These are phyloP conservation scores for Linum trigynum DNA, from an alignment of 345 rosid genomes.

Conservation along the genomic window DNA sequence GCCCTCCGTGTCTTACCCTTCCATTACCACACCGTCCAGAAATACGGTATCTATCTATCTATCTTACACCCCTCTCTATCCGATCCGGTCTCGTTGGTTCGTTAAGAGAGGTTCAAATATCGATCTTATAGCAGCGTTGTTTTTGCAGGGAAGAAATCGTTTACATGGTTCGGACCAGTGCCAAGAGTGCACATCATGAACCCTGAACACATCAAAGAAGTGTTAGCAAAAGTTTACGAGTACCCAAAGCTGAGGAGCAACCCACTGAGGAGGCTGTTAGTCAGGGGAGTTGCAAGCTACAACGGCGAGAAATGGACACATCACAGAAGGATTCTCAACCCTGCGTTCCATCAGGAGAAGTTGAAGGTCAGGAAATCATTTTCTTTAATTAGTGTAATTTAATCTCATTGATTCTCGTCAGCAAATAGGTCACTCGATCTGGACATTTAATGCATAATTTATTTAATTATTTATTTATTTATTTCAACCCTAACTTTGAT, in stretches of 20 bases:
- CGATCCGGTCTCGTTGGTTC: too few species aligned
- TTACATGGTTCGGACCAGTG: neutral
- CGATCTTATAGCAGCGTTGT: too few species aligned
- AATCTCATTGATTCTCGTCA: too few species aligned
- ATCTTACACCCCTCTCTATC: too few species aligned
- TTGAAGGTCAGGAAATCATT: slow-evolving; percentile 26
- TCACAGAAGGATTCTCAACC: slow-evolving; percentile 44
- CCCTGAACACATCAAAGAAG: neutral
- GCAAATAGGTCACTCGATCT: too few species aligned
- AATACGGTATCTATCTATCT: slow-evolving; percentile 28
- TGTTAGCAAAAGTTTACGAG: neutral
- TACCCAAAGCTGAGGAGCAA: slow-evolving; percentile 21
- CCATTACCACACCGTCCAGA: slow-evolving; percentile 18
- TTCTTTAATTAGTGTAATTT: too few species aligned
- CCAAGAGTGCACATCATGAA: neutral
- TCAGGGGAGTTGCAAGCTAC: slow-evolving; percentile 21
- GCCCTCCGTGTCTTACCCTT: slow-evolving; percentile 33
- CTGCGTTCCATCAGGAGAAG: slow-evolving; percentile 41
- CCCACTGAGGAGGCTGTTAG: slow-evolving; percentile 25
- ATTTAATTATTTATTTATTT: too few species aligned
- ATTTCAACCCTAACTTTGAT: too few species aligned
- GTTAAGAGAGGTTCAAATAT: too few species aligned
- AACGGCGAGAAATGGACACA: slow-evolving; percentile 41
- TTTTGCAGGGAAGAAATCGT: neutral
- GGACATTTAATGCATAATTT: too few species aligned